phyloP scores from a whole-genome alignment of 306 rosid species.

The Fragaria ananassa region DNA sequence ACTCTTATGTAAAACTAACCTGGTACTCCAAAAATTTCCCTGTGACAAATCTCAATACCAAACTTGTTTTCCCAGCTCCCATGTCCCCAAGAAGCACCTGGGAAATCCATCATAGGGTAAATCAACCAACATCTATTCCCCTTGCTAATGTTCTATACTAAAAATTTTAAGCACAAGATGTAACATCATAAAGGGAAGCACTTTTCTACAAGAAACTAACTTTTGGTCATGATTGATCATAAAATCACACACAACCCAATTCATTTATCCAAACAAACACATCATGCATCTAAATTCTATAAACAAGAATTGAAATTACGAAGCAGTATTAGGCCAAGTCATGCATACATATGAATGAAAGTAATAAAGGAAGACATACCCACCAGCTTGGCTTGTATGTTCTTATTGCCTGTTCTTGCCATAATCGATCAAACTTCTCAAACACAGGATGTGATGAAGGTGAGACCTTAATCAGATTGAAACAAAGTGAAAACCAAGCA shows the following conservation, averaged over 20 bases:
- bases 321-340: not conserved
- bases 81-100: conserved; percentile 90
- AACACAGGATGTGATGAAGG: not conserved
- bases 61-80: conserved; percentile 89
- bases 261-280: not conserved
- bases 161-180: not conserved
- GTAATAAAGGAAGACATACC: conserved; percentile 63
- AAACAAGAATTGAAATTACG: not conserved
- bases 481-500: conserved; percentile 11
- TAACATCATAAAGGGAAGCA: not conserved
- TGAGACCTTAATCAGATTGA: conserved; percentile 15
- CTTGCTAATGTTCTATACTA: not conserved
- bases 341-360: not conserved
- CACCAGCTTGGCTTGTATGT: conserved; percentile 91
- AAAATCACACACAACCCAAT: not conserved
- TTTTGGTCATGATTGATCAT: not conserved
- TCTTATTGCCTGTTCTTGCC: conserved; percentile 67
- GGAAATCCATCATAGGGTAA: not conserved
- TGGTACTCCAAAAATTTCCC: conserved; percentile 84
- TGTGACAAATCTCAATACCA: conserved; percentile 82
- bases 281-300: not conserved
- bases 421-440: conserved; percentile 19
- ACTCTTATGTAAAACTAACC: conserved; percentile 31
- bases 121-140: not conserved
- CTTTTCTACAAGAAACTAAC: not conserved